Conservation (phyloP, 331 rosid species). For the Saraca asoca region DNA sequence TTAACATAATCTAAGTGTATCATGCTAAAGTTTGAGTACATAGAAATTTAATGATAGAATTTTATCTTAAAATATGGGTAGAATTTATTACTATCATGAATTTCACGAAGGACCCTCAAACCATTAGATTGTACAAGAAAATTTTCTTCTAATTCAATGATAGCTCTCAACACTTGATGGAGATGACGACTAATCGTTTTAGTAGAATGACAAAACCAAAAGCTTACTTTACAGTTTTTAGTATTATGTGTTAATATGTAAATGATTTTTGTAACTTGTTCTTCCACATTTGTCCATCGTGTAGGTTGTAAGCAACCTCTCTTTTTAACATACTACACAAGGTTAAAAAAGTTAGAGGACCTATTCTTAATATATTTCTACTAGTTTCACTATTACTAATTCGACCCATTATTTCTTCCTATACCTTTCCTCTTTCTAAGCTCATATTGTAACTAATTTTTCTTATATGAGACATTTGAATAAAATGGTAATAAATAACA, state of each 20-base stretch:
- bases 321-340: neutral
- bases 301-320: neutral
- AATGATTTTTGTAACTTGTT: neutral
- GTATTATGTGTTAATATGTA: neutral
- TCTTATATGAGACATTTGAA: too few species aligned
- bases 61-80: too few species aligned
- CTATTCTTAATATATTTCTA: too few species aligned
- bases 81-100: too few species aligned
- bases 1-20: too few species aligned
- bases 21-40: too few species aligned
- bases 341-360: too few species aligned
- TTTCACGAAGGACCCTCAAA: neutral
- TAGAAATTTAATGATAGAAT: too few species aligned
- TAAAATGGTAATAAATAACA: too few species aligned
- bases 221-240: neutral
- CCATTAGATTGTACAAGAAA: neutral
- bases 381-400: too few species aligned
- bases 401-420: neutral
- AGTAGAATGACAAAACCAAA: neutral
- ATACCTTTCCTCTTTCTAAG: neutral
- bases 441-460: neutral
- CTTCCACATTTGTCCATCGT: neutral
- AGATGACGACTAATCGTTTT: neutral
- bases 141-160: neutral
- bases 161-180: neutral